phyloP scores from a whole-genome alignment of 1,284 basidiomycete species.

The Mycena citricolor region DNA sequence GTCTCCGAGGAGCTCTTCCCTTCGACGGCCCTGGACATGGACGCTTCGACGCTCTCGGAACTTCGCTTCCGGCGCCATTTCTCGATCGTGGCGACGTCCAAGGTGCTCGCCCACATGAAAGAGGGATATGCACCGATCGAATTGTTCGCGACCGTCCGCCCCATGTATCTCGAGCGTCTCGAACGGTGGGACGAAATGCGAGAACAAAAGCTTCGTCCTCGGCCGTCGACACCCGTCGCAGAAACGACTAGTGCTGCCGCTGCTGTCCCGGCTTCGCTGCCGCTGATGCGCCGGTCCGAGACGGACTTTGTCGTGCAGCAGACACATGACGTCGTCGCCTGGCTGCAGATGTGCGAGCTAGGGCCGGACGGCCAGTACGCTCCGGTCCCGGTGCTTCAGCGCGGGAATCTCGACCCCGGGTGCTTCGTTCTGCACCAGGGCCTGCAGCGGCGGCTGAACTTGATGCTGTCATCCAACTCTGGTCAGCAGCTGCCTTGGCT shows the following conservation, averaged over 20 bases:
- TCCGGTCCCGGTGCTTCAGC: conserved; percentile 81
- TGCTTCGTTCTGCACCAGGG: conserved; percentile 92
- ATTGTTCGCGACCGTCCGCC: conserved; percentile 80
- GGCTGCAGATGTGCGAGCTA: conserved; percentile 86
- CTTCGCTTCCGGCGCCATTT: conserved; percentile 81
- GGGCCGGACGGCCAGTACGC: conserved; percentile 81
- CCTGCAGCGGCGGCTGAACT: conserved; percentile 79
- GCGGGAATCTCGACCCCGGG: conserved; percentile 80
- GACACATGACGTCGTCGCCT: conserved; percentile 85
- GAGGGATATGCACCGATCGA: conserved; percentile 82
- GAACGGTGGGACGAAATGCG: conserved; percentile 91
- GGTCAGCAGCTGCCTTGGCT: conserved; percentile 88
- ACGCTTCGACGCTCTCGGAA: conserved; percentile 68
- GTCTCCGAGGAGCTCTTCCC: conserved; percentile 81
- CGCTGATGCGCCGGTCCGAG: conserved; percentile 86
- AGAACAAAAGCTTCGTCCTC: conserved; percentile 54
- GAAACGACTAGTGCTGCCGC: conserved; percentile 29
- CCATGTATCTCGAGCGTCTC: conserved; percentile 83
- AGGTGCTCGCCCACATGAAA: conserved; percentile 71
- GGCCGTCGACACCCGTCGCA: conserved; percentile 23
- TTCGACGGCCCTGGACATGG: conserved; percentile 74
- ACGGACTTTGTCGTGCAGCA: conserved; percentile 90
- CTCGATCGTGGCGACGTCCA: conserved; percentile 72
- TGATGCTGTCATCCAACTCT: conserved; percentile 84
- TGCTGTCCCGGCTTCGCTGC: conserved; percentile 42